phyloP scores from a whole-genome alignment of 1,284 basidiomycete genomes.

The Agaricales sp. region DNA sequence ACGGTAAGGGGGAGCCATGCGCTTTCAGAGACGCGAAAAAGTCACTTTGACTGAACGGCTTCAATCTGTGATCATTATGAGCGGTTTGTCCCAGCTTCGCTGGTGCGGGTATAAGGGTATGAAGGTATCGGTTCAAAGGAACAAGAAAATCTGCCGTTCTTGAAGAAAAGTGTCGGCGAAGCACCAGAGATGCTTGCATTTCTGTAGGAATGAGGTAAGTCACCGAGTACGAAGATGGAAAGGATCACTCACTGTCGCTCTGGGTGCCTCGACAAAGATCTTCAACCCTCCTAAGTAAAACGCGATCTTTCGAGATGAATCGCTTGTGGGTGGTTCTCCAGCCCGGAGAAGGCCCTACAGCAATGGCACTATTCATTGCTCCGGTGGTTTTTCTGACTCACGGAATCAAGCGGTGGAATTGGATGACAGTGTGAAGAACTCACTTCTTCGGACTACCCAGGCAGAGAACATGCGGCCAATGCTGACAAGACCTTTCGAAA shows the following conservation, averaged over 20 bases:
- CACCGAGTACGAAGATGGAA: slow-evolving; percentile 1
- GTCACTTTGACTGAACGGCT: slow-evolving; percentile 69
- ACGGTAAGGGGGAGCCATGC: slow-evolving; percentile 70
- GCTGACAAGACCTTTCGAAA: slow-evolving; percentile 78
- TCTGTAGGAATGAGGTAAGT: slow-evolving; percentile 26
- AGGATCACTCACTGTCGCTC: slow-evolving; percentile 33
- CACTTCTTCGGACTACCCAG: slow-evolving; percentile 39
- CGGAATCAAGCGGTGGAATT: neutral
- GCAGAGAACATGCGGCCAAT: slow-evolving; percentile 88
- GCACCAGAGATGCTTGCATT: slow-evolving; percentile 50
- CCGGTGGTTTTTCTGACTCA: slow-evolving; percentile 7
- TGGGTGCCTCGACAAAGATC: slow-evolving; percentile 40
- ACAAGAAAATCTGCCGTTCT: slow-evolving; percentile 86
- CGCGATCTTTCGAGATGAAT: slow-evolving; percentile 77
- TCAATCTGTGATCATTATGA: slow-evolving; percentile 28
- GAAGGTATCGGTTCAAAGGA: slow-evolving; percentile 89
- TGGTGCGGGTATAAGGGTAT: slow-evolving; percentile 75
- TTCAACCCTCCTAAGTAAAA: slow-evolving; percentile 61
- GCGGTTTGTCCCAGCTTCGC: slow-evolving; percentile 24
- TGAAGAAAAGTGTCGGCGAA: slow-evolving; percentile 81
- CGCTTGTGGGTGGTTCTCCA: slow-evolving; percentile 78
- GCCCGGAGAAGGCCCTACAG: slow-evolving; percentile 49
- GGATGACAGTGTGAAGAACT: neutral
- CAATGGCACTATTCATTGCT: slow-evolving; percentile 12
- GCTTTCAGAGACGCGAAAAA: slow-evolving; percentile 80